A percentile compares a stretch with the other conserved stretches of the same genome.
phyloP scores from a whole-genome alignment of 495 filamentous ascomycete species.

The Aspergillus sclerotioniger region DNA sequence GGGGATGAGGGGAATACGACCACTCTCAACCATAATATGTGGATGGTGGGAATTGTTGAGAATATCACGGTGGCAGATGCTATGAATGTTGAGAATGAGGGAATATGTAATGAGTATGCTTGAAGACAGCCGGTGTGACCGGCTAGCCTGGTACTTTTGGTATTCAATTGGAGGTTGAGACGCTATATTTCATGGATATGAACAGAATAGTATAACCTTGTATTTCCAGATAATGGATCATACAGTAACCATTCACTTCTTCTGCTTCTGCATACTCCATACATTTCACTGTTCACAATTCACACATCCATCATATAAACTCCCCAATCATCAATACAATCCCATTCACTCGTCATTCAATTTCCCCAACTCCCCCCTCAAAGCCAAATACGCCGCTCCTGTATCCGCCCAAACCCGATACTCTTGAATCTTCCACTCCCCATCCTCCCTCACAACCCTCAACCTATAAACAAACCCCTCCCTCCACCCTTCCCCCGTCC shows the following conservation, averaged over 20 bases:
- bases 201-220: no score
- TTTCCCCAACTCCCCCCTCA: constrained; percentile 39
- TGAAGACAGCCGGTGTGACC: no score
- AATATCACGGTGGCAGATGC: background rate
- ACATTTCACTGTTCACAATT: no score
- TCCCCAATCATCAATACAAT: no score
- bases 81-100: background rate
- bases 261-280: no score
- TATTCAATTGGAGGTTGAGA: no score
- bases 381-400: constrained; percentile 60
- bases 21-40: background rate
- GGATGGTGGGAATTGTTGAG: background rate
- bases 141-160: no score
- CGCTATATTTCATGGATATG: no score
- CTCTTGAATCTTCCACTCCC: constrained; percentile 39
- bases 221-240: no score
- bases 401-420: constrained; percentile 67
- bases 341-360: no score
- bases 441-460: constrained; percentile 25
- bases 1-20: background rate
- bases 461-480: constrained; percentile 60
- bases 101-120: background rate
- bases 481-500: constrained; percentile 54
- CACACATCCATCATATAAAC: no score
- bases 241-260: no score